phyloP scores from a whole-genome alignment of 345 rosid genomes.

The Citrus cavaleriei region DNA sequence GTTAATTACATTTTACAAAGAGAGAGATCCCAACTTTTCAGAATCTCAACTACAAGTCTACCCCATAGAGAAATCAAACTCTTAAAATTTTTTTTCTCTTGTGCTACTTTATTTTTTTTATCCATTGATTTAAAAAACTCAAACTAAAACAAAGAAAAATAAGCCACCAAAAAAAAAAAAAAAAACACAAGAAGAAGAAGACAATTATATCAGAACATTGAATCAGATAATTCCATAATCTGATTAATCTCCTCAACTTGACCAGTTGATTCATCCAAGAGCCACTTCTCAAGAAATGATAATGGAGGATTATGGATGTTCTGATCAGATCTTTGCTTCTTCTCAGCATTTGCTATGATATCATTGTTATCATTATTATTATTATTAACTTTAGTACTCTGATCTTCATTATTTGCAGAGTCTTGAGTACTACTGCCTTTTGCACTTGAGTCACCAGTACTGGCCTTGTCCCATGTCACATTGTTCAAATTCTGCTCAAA shows the following conservation, averaged over 20 bases:
- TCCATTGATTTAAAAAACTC: not conserved
- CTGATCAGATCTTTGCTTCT: not conserved
- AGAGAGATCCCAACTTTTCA: conserved; percentile 30
- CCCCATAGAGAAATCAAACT: conserved; percentile 3
- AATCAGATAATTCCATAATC: conserved; percentile 50
- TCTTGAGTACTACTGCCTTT: conserved; percentile 16
- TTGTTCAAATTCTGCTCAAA: conserved; percentile 43
- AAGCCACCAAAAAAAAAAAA: not conserved
- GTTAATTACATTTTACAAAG: conserved; percentile 27
- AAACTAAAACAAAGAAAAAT: conserved; percentile 9
- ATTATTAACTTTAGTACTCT: not conserved
- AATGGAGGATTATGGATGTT: conserved; percentile 49
- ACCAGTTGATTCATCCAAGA: conserved; percentile 69
- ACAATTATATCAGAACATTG: conserved; percentile 36
- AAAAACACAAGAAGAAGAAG: not conserved
- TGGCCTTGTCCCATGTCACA: conserved; percentile 42
- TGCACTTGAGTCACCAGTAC: conserved; percentile 17
- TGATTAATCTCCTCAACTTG: conserved; percentile 59
- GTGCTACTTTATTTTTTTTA: not conserved
- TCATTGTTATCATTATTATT: not conserved
- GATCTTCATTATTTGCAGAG: conserved; percentile 19
- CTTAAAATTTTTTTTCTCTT: not conserved
- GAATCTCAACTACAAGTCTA: conserved; percentile 23
- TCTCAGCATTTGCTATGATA: too few relatives aligned
- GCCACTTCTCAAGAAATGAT: conserved; percentile 94